These are phyloP conservation scores for Aspergillus wentii DNA, from an alignment of 495 filamentous ascomycete genomes.

Conservation along the genomic window DNA sequence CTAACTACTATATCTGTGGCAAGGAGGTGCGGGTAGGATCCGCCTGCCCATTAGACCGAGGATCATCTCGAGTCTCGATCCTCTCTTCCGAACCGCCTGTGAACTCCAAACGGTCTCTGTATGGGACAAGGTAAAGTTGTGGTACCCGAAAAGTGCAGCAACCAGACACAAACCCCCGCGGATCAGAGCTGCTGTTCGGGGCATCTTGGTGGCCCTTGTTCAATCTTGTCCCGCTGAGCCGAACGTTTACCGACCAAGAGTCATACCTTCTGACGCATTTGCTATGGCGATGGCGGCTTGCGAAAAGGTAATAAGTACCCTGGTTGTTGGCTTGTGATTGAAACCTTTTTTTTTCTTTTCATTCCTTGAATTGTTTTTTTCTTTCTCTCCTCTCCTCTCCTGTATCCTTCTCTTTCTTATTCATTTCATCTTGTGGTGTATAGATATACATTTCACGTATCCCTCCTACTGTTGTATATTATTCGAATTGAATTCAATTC, in stretches of 20 bases:
- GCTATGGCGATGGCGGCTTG: constrained; percentile 11
- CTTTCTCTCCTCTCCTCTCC: constrained; percentile 8
- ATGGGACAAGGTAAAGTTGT: constrained; percentile 24
- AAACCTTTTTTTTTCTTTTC: no score
- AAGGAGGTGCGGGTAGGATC: no score
- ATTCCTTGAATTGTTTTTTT: constrained; percentile 15
- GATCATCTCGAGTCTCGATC: constrained; percentile 33
- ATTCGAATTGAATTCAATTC: no score
- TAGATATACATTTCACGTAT: constrained; percentile 1
- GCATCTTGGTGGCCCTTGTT: constrained; percentile 10
- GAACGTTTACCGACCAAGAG: constrained; percentile 38
- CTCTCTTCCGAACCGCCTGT: constrained; percentile 39
- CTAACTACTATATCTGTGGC: no score
- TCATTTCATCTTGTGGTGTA: constrained; percentile 1
- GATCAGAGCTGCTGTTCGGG: no score
- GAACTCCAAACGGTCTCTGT: constrained; percentile 8
- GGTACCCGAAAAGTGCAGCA: no score
- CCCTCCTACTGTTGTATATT: constrained; percentile 10
- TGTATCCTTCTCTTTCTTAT: constrained; percentile 3
- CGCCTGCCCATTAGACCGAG: constrained; percentile 40
- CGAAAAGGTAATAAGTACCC: constrained; percentile 28
- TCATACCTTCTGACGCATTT: constrained; percentile 29
- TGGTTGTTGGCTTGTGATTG: constrained; percentile 35
- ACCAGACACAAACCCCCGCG: no score
- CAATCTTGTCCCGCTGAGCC: constrained; percentile 40